Evolutionary conservation across 2,329 filamentous ascomycete genomes (phyloP).

Genomic region (Apiospora marii): DNA sequence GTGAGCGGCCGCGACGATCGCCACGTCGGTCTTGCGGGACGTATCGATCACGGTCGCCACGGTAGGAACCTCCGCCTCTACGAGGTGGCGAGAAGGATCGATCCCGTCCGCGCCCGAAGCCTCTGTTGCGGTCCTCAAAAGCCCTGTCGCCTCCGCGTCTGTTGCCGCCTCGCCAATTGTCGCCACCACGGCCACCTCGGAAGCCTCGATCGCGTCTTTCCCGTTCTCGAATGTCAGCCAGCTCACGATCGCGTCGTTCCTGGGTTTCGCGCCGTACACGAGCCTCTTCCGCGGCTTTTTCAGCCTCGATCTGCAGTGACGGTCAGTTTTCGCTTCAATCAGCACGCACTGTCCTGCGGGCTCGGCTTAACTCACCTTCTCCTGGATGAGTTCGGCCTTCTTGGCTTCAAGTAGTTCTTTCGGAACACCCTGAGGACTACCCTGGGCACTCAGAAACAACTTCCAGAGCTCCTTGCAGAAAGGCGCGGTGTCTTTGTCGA

Average conservation of each 20-base stretch:
- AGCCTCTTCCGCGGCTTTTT: slow-evolving; percentile 79
- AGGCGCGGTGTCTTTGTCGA: slow-evolving; percentile 86
- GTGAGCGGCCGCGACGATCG: slow-evolving; percentile 52
- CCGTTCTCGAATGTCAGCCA: slow-evolving; percentile 72
- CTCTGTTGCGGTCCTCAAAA: slow-evolving; percentile 53
- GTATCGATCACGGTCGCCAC: slow-evolving; percentile 58
- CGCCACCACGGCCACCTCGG: slow-evolving; percentile 57
- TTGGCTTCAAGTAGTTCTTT: slow-evolving; percentile 96
- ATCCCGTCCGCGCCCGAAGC: slow-evolving; percentile 52
- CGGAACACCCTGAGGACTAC: slow-evolving; percentile 87
- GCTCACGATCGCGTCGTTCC: slow-evolving; percentile 73
- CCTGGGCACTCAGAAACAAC: slow-evolving; percentile 87
- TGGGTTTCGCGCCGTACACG: slow-evolving; percentile 76
- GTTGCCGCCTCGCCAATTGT: slow-evolving; percentile 58
- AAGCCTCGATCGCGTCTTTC: slow-evolving; percentile 64
- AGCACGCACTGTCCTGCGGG: background rate
- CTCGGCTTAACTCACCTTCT: slow-evolving; percentile 67
- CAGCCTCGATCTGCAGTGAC: slow-evolving; percentile 74
- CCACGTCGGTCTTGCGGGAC: slow-evolving; percentile 57
- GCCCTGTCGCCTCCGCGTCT: slow-evolving; percentile 61
- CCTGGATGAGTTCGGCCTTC: slow-evolving; percentile 92
- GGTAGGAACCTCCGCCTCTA: slow-evolving; percentile 52
- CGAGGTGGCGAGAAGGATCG: slow-evolving; percentile 58
- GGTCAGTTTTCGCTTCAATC: background rate
- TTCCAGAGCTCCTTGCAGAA: slow-evolving; percentile 98